phyloP scores from a whole-genome alignment of 768 basidiomycete genomes.

The Auricularia sp. region DNA sequence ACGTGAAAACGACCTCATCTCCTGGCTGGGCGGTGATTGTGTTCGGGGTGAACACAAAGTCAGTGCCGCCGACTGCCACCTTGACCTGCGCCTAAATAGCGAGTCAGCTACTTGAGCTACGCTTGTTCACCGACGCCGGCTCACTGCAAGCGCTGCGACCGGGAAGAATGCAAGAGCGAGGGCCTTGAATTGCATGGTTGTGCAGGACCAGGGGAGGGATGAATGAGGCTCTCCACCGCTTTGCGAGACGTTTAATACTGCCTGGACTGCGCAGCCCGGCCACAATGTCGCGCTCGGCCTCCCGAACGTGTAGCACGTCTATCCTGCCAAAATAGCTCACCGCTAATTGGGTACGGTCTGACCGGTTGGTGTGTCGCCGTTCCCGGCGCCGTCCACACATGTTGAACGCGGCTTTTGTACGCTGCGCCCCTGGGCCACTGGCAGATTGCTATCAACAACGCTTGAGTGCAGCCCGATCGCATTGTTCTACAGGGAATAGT shows the following conservation, averaged over 20 bases:
- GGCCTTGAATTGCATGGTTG: slow-evolving; percentile 24
- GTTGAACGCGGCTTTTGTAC: too few species aligned
- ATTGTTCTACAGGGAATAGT: too few species aligned
- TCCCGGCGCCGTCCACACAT: too few species aligned
- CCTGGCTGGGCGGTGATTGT: slow-evolving; percentile 40
- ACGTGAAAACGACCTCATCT: slow-evolving; percentile 45
- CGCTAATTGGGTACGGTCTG: too few species aligned
- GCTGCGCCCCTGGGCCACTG: too few species aligned
- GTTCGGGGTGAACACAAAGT: slow-evolving; percentile 34
- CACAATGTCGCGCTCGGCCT: neutral
- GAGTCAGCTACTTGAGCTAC: slow-evolving; percentile 22
- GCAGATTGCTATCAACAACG: too few species aligned
- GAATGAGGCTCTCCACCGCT: neutral
- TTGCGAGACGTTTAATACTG: neutral
- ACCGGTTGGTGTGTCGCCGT: too few species aligned
- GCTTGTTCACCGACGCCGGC: too few species aligned
- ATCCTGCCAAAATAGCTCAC: too few species aligned
- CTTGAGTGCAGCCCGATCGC: too few species aligned
- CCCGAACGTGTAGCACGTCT: neutral
- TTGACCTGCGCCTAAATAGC: slow-evolving; percentile 37
- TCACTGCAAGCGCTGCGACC: slow-evolving; percentile 24
- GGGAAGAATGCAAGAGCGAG: slow-evolving; percentile 23
- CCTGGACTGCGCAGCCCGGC: neutral
- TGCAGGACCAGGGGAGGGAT: slow-evolving; percentile 8
- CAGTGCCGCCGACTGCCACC: slow-evolving; percentile 27